Base-by-base conservation (phyloP, 2,329 filamentous ascomycete genomes). In the Apiospora koreana region DNA sequence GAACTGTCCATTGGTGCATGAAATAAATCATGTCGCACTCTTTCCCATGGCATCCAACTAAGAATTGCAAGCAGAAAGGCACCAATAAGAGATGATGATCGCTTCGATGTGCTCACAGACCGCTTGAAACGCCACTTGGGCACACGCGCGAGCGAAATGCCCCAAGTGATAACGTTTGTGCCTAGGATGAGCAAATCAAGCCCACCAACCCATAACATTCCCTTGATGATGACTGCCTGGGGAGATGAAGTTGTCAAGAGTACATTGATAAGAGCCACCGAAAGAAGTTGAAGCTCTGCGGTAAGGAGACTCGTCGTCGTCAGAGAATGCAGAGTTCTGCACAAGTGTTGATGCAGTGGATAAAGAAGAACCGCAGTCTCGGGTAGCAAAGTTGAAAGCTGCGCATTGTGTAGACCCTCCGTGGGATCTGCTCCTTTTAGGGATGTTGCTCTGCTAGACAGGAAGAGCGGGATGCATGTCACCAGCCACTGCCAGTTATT, bases 51-150 rank as follows among this genome's bases (percentile, higher is more conserved):
- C 70, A 86, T 74, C 73, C 41, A 43, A 18, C 41, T 43, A 10
- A 43, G 14, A 43, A 16, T 16, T 43, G 41, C 14, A 43, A 43
- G 41, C 12, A 43, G 12, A 18, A 81, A 74, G 74, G 84, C 77
- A 70, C 82, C 79, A 75, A 81, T 68, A 74, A 84, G 68, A 74
- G 79, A 72, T 72, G 79, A 75, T 45, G 77, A 72, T 70, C 81
- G 79, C 74, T 81, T 80, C 69, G 78, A 77, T 6, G 75, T 76
- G 41, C 77, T 78, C 1, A 82, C 79, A 23, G 86, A 82, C 69
- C 91, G 89, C 75, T 90, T 88, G 76, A 98, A 95, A 58, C 95
- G 93, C 94, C 95, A 98, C 75, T 91, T 94, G 2, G 96, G 96
- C 23, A 98, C 93, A 70, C 95, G 88, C 67, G 95, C 95, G 72